These are phyloP conservation scores for Yamadazyma sp. DNA, from an alignment of 1,139 yeast species.

Conservation along the genomic window DNA sequence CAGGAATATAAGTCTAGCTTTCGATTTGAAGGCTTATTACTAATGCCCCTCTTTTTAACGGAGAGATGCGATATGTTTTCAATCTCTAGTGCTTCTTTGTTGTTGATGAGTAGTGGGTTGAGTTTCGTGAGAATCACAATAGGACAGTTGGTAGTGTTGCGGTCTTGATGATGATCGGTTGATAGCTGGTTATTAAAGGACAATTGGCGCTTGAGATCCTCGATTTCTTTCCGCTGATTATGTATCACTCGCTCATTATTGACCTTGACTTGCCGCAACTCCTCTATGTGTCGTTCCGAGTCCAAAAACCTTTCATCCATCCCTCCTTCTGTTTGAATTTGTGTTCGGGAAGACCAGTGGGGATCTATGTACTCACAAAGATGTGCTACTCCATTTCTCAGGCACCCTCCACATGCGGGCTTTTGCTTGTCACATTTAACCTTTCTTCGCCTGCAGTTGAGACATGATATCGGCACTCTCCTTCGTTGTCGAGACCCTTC, in stretches of 20 bases:
- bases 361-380: constrained; percentile 46
- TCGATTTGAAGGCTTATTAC: not conserved
- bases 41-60: not conserved
- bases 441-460: constrained; percentile 43
- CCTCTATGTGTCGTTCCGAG: constrained; percentile 19
- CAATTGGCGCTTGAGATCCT: constrained; percentile 34
- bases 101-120: constrained; percentile 14
- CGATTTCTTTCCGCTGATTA: constrained; percentile 34
- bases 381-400: constrained; percentile 42
- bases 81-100: constrained; percentile 21
- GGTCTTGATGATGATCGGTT: constrained; percentile 12
- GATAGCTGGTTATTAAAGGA: constrained; percentile 29
- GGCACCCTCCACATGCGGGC: constrained; percentile 48
- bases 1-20: constrained; percentile 32
- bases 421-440: constrained; percentile 46
- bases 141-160: constrained; percentile 5
- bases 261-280: constrained; percentile 21
- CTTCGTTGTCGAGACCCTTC: constrained; percentile 18
- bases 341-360: constrained; percentile 28
- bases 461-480: constrained; percentile 44
- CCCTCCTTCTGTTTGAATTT: not conserved
- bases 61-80: constrained; percentile 16
- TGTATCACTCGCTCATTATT: constrained; percentile 24
- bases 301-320: not conserved
- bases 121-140: constrained; percentile 15